Conservation (phyloP, 768 basidiomycete genomes). For the Lactarius vividus region DNA sequence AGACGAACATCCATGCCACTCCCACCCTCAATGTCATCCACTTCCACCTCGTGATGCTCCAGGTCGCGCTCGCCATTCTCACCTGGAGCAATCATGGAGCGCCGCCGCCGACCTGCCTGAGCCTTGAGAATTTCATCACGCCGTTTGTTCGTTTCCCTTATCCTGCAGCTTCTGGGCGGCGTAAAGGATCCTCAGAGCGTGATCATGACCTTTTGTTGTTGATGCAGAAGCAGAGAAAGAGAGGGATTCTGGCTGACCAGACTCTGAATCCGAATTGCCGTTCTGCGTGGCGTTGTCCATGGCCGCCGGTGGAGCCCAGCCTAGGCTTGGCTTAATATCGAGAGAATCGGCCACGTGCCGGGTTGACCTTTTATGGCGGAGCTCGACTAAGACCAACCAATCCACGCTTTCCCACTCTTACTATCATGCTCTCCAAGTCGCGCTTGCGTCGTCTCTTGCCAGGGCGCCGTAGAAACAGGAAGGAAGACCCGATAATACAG, state of each 20-base stretch:
- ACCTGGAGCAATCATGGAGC: neutral
- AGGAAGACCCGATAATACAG: slow-evolving; percentile 15
- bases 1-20: slow-evolving; percentile 11
- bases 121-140: slow-evolving; percentile 25
- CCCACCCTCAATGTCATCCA: slow-evolving; percentile 11
- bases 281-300: neutral
- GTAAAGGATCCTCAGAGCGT: slow-evolving; percentile 14
- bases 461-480: slow-evolving; percentile 16
- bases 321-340: slow-evolving; percentile 15
- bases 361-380: slow-evolving; percentile 1
- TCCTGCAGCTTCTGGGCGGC: slow-evolving; percentile 17
- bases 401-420: neutral
- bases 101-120: slow-evolving; percentile 18
- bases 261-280: slow-evolving; percentile 24
- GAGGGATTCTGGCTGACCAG: slow-evolving; percentile 22
- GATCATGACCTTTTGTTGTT: slow-evolving; percentile 17
- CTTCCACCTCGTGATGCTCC: slow-evolving; percentile 12
- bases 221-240: slow-evolving; percentile 24
- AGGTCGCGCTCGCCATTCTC: slow-evolving; percentile 10
- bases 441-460: slow-evolving; percentile 24
- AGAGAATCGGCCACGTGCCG: slow-evolving; percentile 18
- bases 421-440: slow-evolving; percentile 12
- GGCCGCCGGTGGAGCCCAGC: neutral
- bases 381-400: neutral
- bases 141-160: slow-evolving; percentile 22